Evolutionary conservation across 352 stramenopile genomes (phyloP).

Genomic region (Phytophthora litchii): DNA sequence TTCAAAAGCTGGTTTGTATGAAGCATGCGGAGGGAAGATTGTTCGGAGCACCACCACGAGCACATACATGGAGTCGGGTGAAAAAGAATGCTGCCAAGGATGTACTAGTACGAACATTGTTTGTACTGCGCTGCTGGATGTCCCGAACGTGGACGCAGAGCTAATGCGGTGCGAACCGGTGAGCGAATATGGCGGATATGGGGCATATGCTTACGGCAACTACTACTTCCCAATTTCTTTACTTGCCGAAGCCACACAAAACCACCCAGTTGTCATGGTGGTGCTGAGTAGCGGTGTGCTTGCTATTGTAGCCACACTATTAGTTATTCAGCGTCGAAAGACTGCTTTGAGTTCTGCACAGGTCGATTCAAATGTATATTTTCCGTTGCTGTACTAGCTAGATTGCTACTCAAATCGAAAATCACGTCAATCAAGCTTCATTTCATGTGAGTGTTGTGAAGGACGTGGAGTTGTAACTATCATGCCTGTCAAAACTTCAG

Average conservation of each 20-base stretch:
- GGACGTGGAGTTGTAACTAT: too few species aligned
- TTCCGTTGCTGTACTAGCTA: conserved; percentile 49
- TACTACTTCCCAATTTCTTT: conserved; percentile 31
- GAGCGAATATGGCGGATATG: background rate
- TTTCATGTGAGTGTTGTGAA: background rate
- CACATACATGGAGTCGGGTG: conserved; percentile 30
- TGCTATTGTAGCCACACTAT: conserved; percentile 41
- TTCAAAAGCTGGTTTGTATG: conserved; percentile 44
- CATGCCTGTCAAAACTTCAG: too few species aligned
- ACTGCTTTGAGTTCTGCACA: conserved; percentile 10
- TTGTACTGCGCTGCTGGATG: conserved; percentile 47
- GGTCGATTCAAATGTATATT: conserved; percentile 47
- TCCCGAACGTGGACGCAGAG: conserved; percentile 36
- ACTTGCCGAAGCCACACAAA: conserved; percentile 24
- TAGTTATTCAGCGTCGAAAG: conserved; percentile 34
- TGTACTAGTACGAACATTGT: conserved; percentile 30
- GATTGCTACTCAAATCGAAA: background rate
- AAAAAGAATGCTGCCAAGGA: conserved; percentile 49
- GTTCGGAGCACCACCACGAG: conserved; percentile 22
- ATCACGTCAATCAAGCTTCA: background rate
- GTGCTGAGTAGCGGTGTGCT: conserved; percentile 42
- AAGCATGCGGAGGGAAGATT: conserved; percentile 55
- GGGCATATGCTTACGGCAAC: conserved; percentile 15
- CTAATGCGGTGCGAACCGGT: conserved; percentile 62
- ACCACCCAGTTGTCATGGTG: conserved; percentile 32